Evolutionary conservation across 208 protist genomes (phyloP).

Genomic region (Strigomonas culicis): DNA sequence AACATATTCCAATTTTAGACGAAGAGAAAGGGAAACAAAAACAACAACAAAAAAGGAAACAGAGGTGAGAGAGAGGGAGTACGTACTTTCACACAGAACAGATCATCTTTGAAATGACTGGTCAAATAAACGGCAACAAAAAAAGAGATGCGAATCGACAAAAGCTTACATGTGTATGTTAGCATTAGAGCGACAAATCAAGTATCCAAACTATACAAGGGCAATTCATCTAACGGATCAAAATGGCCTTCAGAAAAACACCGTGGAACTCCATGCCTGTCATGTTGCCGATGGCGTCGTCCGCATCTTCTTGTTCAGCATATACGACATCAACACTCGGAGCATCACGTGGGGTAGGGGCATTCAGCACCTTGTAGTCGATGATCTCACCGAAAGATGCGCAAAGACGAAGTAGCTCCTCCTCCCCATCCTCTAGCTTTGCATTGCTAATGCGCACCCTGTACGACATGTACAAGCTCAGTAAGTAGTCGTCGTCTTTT

Average conservation of each 20-base stretch:
- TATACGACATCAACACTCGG: slow-evolving; percentile 34
- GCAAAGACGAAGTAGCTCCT: slow-evolving; percentile 56
- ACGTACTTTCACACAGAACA: background rate
- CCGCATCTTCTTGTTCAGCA: slow-evolving; percentile 55
- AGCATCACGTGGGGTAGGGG: no score
- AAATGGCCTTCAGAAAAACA: slow-evolving; percentile 42
- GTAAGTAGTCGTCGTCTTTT: background rate
- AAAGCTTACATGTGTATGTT: background rate
- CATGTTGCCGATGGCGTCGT: slow-evolving; percentile 56
- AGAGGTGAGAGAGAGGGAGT: background rate
- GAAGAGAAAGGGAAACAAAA: slow-evolving; percentile 1
- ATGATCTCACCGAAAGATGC: slow-evolving; percentile 69
- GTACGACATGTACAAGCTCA: background rate
- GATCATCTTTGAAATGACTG: background rate
- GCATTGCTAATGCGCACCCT: no score
- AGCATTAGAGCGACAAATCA: background rate
- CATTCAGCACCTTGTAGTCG: slow-evolving; percentile 14
- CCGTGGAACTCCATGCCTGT: slow-evolving; percentile 70
- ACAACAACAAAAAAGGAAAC: background rate
- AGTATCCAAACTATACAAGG: background rate
- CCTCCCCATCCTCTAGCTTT: slow-evolving; percentile 35
- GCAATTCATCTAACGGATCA: slow-evolving; percentile 19
- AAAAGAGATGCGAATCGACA: background rate
- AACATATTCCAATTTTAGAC: background rate
- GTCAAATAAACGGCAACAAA: background rate